Conservation (phyloP, 1,284 basidiomycete species). For the Sutorius eximius region DNA sequence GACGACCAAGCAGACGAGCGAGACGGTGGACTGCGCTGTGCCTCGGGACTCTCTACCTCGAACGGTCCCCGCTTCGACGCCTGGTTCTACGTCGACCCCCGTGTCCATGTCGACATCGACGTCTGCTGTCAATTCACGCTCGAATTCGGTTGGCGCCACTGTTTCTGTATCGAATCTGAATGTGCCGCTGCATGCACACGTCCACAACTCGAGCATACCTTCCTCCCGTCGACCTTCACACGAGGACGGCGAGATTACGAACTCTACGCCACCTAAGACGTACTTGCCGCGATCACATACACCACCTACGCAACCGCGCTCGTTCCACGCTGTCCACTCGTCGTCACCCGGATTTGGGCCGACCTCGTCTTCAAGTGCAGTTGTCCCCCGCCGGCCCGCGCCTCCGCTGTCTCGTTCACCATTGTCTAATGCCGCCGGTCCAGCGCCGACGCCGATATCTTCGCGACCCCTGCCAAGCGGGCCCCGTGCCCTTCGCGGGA, state of each 20-base stretch:
- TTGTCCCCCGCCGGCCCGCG: conserved; percentile 29
- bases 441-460: conserved; percentile 22
- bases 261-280: conserved; percentile 35
- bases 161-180: conserved; percentile 4
- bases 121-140: conserved; percentile 28
- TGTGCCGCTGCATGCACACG: not conserved
- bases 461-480: conserved; percentile 49
- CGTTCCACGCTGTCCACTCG: conserved; percentile 35
- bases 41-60: not conserved
- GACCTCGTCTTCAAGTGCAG: conserved; percentile 22
- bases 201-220: conserved; percentile 9
- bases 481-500: conserved; percentile 50
- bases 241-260: conserved; percentile 58
- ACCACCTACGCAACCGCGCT: conserved; percentile 50
- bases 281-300: conserved; percentile 40
- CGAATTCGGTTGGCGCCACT: conserved; percentile 27
- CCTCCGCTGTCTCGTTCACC: conserved; percentile 29
- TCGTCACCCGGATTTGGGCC: conserved; percentile 28
- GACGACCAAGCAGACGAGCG: conserved; percentile 21
- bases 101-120: conserved; percentile 25
- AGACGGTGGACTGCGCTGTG: conserved; percentile 10
- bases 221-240: conserved; percentile 36
- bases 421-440: conserved; percentile 27
- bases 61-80: not conserved
- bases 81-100: conserved; percentile 12